Percentiles rank a stretch among this genome's conserved stretches.
Conservation (phyloP, 768 basidiomycete species). For the Mycena kentingensis region DNA sequence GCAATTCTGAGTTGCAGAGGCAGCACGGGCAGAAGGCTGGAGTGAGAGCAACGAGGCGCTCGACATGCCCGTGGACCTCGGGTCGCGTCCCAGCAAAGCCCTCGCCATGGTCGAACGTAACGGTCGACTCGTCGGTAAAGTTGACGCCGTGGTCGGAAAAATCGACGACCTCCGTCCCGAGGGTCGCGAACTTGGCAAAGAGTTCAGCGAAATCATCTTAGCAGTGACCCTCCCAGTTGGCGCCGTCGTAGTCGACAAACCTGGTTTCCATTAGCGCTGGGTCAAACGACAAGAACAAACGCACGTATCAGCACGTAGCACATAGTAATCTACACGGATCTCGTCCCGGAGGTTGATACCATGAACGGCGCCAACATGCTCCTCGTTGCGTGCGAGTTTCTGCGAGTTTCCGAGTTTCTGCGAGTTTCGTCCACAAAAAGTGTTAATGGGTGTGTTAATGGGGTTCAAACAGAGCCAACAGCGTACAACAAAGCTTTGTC, state of each 20-base stretch:
- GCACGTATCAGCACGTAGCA: not conserved
- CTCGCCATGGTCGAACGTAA: constrained; percentile 2
- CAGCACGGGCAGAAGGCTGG: not conserved
- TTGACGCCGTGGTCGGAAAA: not conserved
- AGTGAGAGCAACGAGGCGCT: not conserved
- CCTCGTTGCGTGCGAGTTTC: not conserved
- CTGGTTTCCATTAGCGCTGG: not conserved
- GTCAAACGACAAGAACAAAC: not conserved
- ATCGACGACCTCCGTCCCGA: not conserved
- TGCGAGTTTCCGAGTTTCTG: too few relatives aligned
- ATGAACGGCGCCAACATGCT: not conserved
- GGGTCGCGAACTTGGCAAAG: not conserved
- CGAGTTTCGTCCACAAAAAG: not conserved
- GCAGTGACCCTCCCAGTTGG: not conserved
- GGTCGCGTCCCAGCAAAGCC: constrained; percentile 1
- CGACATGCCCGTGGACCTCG: constrained; percentile 7
- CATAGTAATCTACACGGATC: not conserved
- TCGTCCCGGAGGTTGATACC: not conserved
- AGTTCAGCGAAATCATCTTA: not conserved
- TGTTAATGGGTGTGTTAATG: too few relatives aligned
- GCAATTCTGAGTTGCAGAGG: not conserved
- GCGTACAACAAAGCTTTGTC: not conserved
- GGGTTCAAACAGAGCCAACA: not conserved
- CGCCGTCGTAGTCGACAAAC: not conserved
- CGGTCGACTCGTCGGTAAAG: not conserved